Conservation (phyloP, 495 filamentous ascomycete species). For the Talaromyces borbonicus region DNA sequence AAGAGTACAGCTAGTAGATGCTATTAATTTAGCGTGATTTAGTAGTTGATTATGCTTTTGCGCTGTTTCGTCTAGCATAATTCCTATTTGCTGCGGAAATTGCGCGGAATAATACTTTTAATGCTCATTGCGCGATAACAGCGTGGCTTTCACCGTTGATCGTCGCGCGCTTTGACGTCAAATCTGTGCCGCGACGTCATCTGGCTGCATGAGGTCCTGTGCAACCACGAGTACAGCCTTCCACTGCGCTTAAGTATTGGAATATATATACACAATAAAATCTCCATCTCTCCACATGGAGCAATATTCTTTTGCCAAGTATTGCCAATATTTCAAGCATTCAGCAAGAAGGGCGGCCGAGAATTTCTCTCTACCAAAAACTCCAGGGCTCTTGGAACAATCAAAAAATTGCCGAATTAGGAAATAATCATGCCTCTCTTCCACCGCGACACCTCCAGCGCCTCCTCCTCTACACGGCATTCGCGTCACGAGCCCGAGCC, state of each 20-base stretch:
- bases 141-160: background rate
- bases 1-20: too few relatives aligned
- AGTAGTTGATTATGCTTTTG: too few relatives aligned
- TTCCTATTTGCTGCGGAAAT: too few relatives aligned
- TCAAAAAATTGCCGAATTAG: background rate
- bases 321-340: too few relatives aligned
- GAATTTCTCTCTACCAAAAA: background rate
- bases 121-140: too few relatives aligned
- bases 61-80: too few relatives aligned
- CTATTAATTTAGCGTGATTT: too few relatives aligned
- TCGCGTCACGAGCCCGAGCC: slow-evolving; percentile 13
- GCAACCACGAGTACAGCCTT: background rate
- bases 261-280: background rate
- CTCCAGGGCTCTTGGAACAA: background rate
- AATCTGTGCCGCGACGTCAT: slow-evolving; percentile 4
- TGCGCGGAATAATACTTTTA: too few relatives aligned
- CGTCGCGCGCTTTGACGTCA: slow-evolving; percentile 6
- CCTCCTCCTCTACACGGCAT: slow-evolving; percentile 12
- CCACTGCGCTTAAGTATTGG: background rate
- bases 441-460: slow-evolving; percentile 9
- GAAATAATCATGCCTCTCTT: slow-evolving; percentile 19
- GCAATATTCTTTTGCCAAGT: background rate
- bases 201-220: too few relatives aligned
- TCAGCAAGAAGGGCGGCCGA: too few relatives aligned
- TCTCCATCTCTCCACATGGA: background rate